These are phyloP conservation scores for Cercospora sesami DNA, from an alignment of 2,329 filamentous ascomycete species.

Conservation along the genomic window DNA sequence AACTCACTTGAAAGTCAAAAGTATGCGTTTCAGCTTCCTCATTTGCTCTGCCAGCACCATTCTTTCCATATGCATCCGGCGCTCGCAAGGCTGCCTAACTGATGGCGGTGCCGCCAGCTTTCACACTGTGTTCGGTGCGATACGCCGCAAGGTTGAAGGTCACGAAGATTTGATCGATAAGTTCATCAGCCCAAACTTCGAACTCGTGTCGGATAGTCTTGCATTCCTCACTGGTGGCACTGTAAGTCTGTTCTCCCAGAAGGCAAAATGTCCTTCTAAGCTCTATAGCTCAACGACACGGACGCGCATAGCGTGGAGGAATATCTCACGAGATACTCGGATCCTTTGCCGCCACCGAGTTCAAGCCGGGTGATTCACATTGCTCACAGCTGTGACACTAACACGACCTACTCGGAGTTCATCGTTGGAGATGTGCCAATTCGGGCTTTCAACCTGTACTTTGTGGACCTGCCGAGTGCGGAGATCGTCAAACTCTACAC, in stretches of 20 bases:
- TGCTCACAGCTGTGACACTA: conserved; percentile 11
- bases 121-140: background rate
- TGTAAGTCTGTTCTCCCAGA: background rate
- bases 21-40: background rate
- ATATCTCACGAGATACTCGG: background rate
- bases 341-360: background rate
- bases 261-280: background rate
- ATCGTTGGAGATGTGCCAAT: conserved; percentile 1
- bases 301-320: background rate
- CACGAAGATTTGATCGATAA: background rate
- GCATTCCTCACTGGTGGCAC: background rate
- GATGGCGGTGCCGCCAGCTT: conserved; percentile 2
- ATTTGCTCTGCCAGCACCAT: background rate
- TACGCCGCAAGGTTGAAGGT: background rate
- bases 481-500: conserved; percentile 8
- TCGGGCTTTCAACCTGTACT: conserved; percentile 1
- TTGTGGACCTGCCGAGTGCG: background rate
- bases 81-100: background rate
- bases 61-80: background rate
- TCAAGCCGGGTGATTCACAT: background rate
- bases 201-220: conserved; percentile 7
- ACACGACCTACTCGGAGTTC: conserved; percentile 12
- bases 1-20: too few species aligned
- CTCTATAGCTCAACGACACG: conserved; percentile 4
- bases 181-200: conserved; percentile 5